Evolutionary conservation across 1,284 basidiomycete species (phyloP).

Genomic region (Neotropicomus parvogracilis): DNA sequence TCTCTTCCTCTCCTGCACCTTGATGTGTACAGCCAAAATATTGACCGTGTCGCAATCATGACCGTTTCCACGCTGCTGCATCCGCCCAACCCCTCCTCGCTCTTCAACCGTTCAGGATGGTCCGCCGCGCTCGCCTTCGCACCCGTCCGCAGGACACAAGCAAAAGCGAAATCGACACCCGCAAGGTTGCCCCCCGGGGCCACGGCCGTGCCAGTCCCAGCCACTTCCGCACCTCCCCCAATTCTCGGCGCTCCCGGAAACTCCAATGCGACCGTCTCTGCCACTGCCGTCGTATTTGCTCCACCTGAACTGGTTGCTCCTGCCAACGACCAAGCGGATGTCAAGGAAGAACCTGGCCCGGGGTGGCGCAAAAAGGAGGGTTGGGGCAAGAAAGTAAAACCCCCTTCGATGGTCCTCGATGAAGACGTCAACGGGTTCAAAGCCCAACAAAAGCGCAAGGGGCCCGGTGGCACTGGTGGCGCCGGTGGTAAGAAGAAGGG

Average conservation of each 20-base stretch:
- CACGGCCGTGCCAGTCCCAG: slow-evolving; percentile 29
- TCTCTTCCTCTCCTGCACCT: slow-evolving; percentile 46
- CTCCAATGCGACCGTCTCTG: slow-evolving; percentile 43
- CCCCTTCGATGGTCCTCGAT: slow-evolving; percentile 83
- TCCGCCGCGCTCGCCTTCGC: slow-evolving; percentile 85
- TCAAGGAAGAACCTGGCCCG: slow-evolving; percentile 19
- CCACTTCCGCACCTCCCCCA: slow-evolving; percentile 16
- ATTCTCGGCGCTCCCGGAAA: slow-evolving; percentile 12
- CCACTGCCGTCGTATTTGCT: slow-evolving; percentile 70
- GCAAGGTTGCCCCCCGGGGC: slow-evolving; percentile 63
- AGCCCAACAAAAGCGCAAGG: slow-evolving; percentile 45
- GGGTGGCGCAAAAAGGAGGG: slow-evolving; percentile 42
- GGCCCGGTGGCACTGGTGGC: slow-evolving; percentile 35
- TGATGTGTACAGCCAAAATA: slow-evolving; percentile 35
- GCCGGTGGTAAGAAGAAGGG: slow-evolving; percentile 50
- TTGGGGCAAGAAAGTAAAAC: slow-evolving; percentile 84
- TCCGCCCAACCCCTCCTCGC: background rate
- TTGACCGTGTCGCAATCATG: slow-evolving; percentile 37
- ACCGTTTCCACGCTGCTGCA: slow-evolving; percentile 26
- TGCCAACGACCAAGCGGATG: slow-evolving; percentile 28
- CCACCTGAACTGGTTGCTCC: slow-evolving; percentile 54
- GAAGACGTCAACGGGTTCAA: slow-evolving; percentile 86
- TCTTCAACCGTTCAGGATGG: slow-evolving; percentile 57
- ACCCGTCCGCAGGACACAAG: slow-evolving; percentile 58
- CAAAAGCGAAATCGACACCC: slow-evolving; percentile 51